phyloP scores from a whole-genome alignment of 495 filamentous ascomycete species.

The Platismatia glauca region DNA sequence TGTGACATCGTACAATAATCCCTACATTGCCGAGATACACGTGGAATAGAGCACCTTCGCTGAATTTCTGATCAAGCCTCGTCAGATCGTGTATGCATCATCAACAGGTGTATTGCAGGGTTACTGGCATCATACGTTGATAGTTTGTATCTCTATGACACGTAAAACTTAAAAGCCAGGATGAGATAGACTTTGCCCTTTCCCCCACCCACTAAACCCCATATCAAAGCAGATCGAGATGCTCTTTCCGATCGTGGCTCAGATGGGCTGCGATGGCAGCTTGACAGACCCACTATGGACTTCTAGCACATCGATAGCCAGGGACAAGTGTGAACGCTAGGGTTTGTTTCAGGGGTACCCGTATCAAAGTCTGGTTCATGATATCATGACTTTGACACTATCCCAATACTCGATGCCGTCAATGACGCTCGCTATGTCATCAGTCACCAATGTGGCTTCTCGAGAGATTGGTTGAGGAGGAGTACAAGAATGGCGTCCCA shows the following conservation, averaged over 20 bases:
- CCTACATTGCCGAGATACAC: no score
- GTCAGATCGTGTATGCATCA: no score
- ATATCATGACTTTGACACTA: conserved; percentile 2
- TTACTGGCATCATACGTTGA: no score
- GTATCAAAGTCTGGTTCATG: not conserved
- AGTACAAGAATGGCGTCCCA: conserved; percentile 9
- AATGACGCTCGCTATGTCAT: not conserved
- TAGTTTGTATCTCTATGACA: no score
- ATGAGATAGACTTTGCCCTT: no score
- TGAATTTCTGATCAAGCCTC: not conserved
- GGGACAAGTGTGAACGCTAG: not conserved
- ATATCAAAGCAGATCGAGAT: not conserved
- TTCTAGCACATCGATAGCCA: no score
- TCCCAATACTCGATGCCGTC: not conserved
- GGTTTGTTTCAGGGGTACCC: not conserved
- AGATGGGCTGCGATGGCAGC: no score
- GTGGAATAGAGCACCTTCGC: no score
- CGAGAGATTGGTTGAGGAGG: not conserved
- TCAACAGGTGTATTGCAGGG: no score
- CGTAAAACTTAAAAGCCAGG: no score
- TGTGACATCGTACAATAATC: not conserved
- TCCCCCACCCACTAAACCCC: not conserved
- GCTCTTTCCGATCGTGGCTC: not conserved
- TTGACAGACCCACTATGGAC: not conserved
- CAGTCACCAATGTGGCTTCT: not conserved